Evolutionary conservation across 2,329 filamentous ascomycete species (phyloP), one percentile per base, ranked within the genome.

Genomic region (Colletotrichum sp.): DNA sequence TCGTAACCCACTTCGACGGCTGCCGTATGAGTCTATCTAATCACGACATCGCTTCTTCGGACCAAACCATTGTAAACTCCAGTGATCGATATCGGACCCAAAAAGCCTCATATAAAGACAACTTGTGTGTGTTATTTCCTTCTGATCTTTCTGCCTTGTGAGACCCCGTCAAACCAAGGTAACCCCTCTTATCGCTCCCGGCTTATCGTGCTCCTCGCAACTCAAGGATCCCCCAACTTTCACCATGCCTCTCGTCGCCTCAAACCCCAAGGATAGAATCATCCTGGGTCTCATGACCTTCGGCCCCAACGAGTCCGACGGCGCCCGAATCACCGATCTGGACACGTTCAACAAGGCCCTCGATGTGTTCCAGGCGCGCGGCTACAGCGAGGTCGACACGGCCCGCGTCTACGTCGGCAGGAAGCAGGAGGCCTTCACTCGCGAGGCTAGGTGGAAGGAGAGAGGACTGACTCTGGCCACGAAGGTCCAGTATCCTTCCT

Each of bases 251-350:
- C 87, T 89, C 76, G 79, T 89, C 78, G 83, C 81, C 16, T 83
- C 85, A 64, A 83, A 82, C 39, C 81, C 83, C 71, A 93, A 92
- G 79, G 90, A 93, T 78, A 91, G 94, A 78, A 88, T 95, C 80
- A 95, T 98, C 88, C 92, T 98, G 52, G 95, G 95, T 78, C 89
- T 96, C 71, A 97, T 98, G 95, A 96, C 94, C 82, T 96, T 95
- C 87, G 94, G 94, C 34, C 92, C 94, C 4, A 90, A 91, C 73
- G 88, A 89, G 75, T 79, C 82, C 15, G 79, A 82, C 15, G 95
- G 94, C 44, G 95, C 93, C 60, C 92, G 95, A 62, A 92, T 98
- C 81, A 96, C 94, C 12, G 87, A 89, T 71, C 36, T 89, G 3
- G 84, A 91, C 74, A 93, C 94, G 59, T 95, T 93, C 87, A 94